Evolutionary conservation across 2,329 filamentous ascomycete species (phyloP), one percentile per base, ranked within the genome.

Genomic region (Graphiopsis chlorocephala): DNA sequence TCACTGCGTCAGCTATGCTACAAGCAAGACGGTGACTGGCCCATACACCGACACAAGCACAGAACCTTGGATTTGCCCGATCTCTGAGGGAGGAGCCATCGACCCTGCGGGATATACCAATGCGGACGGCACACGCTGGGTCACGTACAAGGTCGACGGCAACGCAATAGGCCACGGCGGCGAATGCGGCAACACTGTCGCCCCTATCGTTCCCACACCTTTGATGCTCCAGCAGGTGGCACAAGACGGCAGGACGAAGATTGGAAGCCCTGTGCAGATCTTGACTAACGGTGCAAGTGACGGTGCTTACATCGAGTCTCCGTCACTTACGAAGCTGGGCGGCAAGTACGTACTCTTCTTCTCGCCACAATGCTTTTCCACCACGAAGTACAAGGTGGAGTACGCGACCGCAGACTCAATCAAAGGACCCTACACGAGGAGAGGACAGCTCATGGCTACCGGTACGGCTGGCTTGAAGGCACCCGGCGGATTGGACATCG

Each of bases 271-370:
- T 3, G 64, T 69, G 12, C 58, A 68, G 29, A 65, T 75, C 26
- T 65, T 76, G 25, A 69, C 66, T 14, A 75, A 74, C 55, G 68
- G 67, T 25, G 42, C 66, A 2, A 55, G 57, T 29, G 74, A 75
- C 63, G 73, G 75, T 2, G 73, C 73, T 1, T 69, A 72, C 25
- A 66, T 76, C 45, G 74, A 76, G 65, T 73, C 74, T n/a, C 75
- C 73, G 0, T 50, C 67, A 17, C 65, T 76, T 23, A 68, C 69
- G 45, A 69, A 68, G 42, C 67, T 72, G 45, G 67, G 65, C 14
- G 71, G 71, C 23, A 72, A 68, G 35, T 75, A 74, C 45, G 68
- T 72, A 2, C 68, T 76, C 23, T 75, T 76, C 58, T 76, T 73
- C 65, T 72, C 69, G 3, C 66, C 64, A 4, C 68, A 74, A n/a